Percentiles rank a stretch among this genome's conserved stretches.
phyloP scores from a whole-genome alignment of 176 grass and related monocot species.

The Avena insularis region DNA sequence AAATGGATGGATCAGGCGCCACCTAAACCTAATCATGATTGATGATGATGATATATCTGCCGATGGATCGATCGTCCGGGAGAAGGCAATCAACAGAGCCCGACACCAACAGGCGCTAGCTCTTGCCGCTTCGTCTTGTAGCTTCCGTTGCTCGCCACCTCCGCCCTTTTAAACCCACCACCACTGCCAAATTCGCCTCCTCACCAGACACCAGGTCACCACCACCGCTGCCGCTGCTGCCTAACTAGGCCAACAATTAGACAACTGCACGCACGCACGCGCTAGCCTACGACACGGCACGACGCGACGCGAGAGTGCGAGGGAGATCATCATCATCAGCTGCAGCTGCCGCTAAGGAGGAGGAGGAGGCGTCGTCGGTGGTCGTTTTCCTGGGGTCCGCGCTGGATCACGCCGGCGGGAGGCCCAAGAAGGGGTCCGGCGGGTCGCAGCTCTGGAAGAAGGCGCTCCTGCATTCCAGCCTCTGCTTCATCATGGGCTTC shows the following conservation, averaged over 20 bases:
- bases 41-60: neutral
- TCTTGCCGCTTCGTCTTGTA: constrained; percentile 23
- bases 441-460: constrained; percentile 76
- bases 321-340: neutral
- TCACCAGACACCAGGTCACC: constrained; percentile 38
- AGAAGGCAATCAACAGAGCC: neutral
- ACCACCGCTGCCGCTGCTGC: neutral
- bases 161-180: constrained; percentile 67
- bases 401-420: constrained; percentile 38
- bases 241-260: neutral
- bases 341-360: neutral
- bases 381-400: constrained; percentile 43
- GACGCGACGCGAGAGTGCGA: constrained; percentile 23
- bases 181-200: constrained; percentile 53
- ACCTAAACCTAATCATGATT: constrained; percentile 48
- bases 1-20: neutral
- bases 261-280: neutral
- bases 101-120: constrained; percentile 32
- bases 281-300: constrained; percentile 7
- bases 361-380: neutral
- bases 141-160: constrained; percentile 42
- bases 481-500: constrained; percentile 99
- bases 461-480: constrained; percentile 86
- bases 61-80: neutral
- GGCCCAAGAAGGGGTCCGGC: constrained; percentile 50